A percentile compares a stretch with the other conserved stretches of the same genome.
Conservation (phyloP, 2,329 filamentous ascomycete genomes). For the Davidsoniella eucalypti region DNA sequence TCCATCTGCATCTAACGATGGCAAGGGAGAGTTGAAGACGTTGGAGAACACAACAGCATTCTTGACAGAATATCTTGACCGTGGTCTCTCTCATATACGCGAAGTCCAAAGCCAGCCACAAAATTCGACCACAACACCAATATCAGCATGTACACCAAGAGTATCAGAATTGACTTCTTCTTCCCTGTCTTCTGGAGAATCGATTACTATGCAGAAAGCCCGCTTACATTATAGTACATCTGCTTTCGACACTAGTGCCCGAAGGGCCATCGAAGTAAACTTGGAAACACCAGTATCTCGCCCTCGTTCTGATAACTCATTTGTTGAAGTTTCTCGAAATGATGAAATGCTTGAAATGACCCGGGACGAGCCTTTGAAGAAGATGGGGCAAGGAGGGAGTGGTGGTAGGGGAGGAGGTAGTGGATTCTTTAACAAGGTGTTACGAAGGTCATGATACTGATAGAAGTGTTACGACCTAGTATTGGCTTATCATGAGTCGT, state of each 20-base stretch:
- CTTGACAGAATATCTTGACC: constrained; percentile 32
- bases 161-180: too few relatives aligned
- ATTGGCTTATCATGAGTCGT: too few relatives aligned
- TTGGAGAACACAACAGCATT: constrained; percentile 28
- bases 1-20: not conserved
- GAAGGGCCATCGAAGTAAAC: not conserved
- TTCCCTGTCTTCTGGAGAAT: not conserved
- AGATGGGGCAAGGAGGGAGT: not conserved
- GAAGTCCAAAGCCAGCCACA: constrained; percentile 12
- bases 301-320: not conserved
- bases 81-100: constrained; percentile 29
- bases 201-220: constrained; percentile 1
- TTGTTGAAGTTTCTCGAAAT: not conserved
- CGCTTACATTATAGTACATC: not conserved
- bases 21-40: not conserved
- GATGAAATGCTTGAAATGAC: not conserved
- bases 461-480: not conserved
- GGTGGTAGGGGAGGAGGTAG: not conserved
- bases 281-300: not conserved
- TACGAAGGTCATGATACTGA: not conserved
- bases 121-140: not conserved
- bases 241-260: not conserved
- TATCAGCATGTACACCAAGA: too few relatives aligned
- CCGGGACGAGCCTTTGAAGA: not conserved
- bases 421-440: constrained; percentile 4